Conservation (phyloP, 441 rosid genomes). For the Corymbia citriodora region DNA sequence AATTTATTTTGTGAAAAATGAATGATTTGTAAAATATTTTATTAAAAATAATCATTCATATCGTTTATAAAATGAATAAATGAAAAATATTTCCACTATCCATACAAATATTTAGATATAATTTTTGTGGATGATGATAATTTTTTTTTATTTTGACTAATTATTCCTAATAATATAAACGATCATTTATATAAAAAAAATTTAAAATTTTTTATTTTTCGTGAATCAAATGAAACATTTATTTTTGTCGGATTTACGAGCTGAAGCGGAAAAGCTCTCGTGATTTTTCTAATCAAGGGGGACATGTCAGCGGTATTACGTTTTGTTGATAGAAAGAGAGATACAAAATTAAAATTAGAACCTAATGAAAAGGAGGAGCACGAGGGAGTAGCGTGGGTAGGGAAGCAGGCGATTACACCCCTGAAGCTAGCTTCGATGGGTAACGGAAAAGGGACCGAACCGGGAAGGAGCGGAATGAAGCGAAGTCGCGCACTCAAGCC, state of each 20-base stretch:
- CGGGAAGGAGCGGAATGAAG: background rate
- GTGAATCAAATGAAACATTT: no score
- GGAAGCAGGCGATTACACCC: background rate
- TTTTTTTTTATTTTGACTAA: no score
- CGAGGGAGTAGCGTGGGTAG: background rate
- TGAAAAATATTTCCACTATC: background rate
- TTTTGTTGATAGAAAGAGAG: background rate
- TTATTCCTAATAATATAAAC: no score
- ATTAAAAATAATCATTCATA: fast-evolving
- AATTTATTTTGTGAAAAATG: fast-evolving
- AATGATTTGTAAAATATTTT: fast-evolving
- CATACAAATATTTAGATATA: background rate
- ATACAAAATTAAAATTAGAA: background rate
- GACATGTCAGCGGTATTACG: background rate
- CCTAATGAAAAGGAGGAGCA: background rate
- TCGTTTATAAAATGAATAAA: background rate
- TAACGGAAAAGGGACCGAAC: background rate
- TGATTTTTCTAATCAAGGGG: background rate
- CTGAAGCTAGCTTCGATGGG: background rate
- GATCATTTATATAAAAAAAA: no score
- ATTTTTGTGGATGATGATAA: background rate
- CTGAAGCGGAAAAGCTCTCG: background rate
- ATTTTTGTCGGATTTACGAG: no score
- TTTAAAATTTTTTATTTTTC: background rate
- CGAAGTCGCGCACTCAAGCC: background rate